Evolutionary conservation across 2,329 filamentous ascomycete genomes (phyloP).

Genomic region (Fusarium pseudoanthophilum): DNA sequence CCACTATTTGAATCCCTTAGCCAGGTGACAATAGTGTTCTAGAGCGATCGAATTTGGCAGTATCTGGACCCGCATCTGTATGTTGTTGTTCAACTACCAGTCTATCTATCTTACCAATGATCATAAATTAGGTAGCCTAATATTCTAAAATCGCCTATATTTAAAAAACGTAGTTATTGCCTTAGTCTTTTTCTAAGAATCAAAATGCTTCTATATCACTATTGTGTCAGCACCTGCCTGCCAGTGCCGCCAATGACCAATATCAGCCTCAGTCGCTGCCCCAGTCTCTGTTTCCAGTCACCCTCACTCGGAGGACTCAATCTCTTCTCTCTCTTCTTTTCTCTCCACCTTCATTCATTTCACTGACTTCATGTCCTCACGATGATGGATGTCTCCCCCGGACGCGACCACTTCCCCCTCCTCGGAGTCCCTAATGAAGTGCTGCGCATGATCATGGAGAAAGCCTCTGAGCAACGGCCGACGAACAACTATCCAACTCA

Average conservation of each 20-base stretch:
- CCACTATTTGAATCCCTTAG: slow-evolving; percentile 10
- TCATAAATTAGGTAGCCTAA: background rate
- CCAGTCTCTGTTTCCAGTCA: background rate
- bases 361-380: background rate
- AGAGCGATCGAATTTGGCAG: slow-evolving; percentile 1
- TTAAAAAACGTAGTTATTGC: no score
- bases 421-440: background rate
- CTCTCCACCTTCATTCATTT: background rate
- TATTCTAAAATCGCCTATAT: no score
- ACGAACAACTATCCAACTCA: no score
- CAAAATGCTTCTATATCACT: no score
- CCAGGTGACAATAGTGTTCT: background rate
- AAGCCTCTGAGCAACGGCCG: background rate
- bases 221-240: background rate
- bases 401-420: background rate
- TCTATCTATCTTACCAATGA: background rate
- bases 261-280: background rate
- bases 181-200: no score
- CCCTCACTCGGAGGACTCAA: no score
- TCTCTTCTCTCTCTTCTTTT: background rate
- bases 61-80: background rate
- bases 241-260: background rate
- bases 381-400: background rate
- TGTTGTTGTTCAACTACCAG: background rate
- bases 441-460: background rate